A percentile compares a stretch with the other conserved stretches of the same genome.
These are phyloP conservation scores for Leucogyrophana mollusca DNA, from an alignment of 768 basidiomycete species.

Conservation along the genomic window DNA sequence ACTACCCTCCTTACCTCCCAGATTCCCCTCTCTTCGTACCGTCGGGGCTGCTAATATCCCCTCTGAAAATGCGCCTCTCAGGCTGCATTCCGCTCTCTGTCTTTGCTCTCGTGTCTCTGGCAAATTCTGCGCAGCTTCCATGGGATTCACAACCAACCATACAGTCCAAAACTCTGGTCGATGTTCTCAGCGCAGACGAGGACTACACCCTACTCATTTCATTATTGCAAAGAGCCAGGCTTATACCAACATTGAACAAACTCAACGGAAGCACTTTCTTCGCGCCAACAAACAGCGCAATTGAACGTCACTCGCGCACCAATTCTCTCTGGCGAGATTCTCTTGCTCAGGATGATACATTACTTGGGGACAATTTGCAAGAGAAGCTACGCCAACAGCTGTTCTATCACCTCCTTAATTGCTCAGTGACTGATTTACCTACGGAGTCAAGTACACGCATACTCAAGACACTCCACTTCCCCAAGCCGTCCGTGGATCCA, in stretches of 20 bases:
- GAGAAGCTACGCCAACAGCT: slow-evolving; percentile 86
- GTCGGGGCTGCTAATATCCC: background rate
- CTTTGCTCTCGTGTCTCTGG: slow-evolving; percentile 17
- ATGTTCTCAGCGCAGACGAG: slow-evolving; percentile 69
- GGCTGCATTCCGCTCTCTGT: slow-evolving; percentile 34
- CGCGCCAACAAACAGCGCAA: slow-evolving; percentile 93
- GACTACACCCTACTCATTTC: slow-evolving; percentile 75
- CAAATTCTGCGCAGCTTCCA: slow-evolving; percentile 20
- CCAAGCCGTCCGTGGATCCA: slow-evolving; percentile 54
- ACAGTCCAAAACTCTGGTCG: slow-evolving; percentile 65
- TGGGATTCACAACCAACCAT: slow-evolving; percentile 19
- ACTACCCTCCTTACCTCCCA: too few relatives aligned
- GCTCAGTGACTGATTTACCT: slow-evolving; percentile 52
- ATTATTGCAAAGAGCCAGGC: slow-evolving; percentile 79
- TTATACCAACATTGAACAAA: slow-evolving; percentile 89
- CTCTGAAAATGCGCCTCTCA: slow-evolving; percentile 31
- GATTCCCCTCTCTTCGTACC: background rate
- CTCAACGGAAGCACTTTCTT: slow-evolving; percentile 85
- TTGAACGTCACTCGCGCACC: slow-evolving; percentile 45
- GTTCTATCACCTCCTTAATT: slow-evolving; percentile 92
- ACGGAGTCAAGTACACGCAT: slow-evolving; percentile 36
- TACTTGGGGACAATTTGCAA: slow-evolving; percentile 74
- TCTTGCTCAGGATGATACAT: slow-evolving; percentile 24
- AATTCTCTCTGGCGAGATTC: slow-evolving; percentile 32
- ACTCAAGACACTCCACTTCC: slow-evolving; percentile 69